Base-by-base conservation (phyloP, 139 green algal species). In the Chloropicon primus region DNA sequence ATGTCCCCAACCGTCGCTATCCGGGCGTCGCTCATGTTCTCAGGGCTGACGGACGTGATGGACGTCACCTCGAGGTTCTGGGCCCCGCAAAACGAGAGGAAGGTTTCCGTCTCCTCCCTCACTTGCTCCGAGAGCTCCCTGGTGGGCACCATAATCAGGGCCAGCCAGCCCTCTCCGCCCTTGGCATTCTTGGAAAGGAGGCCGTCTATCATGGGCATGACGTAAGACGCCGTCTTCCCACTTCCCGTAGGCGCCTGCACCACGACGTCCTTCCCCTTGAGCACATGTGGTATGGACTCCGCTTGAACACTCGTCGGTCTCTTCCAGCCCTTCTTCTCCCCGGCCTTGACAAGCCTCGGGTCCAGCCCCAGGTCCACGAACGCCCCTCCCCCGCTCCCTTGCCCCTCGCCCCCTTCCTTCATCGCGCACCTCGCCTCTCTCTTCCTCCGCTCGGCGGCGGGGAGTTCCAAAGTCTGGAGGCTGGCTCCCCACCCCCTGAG, bases 71-170 rank as follows among this genome's bases (percentile, higher is more conserved):
- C 73, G 23, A 82, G 29, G 22, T 82, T 72, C 2, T 26, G 22
- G 5, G 54, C 76, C 24, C 82, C 85, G 74, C 82, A 89, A 73
- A 81, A 28, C 17, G 74, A n/a, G 0, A 80, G 82, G 21, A 91
- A 53, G 1, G 62, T 22, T 2, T 76, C 28, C 1, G 80, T 84
- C 77, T 89, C 88, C 0, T 87, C 82, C 21, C 27, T n/a, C 25
- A 91, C 90, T 90, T 98, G 94, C 77, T 97, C 87, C 73, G 89
- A 97, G 0, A 98, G 88, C 84, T 98, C 94, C 0, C 92, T 82
- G 2, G 94, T 98, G 21, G 94, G 94, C 23, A 96, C 94, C 22
- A 98, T 83, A 2, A 98, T 78, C 21, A 89, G 26, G 26, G 85
- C 88, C 28, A 89, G 87, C 83, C 90, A 94, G 75, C 88, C 89